Base-by-base conservation (phyloP, 164 flowering plant species). In the Macadamia integrifolia region DNA sequence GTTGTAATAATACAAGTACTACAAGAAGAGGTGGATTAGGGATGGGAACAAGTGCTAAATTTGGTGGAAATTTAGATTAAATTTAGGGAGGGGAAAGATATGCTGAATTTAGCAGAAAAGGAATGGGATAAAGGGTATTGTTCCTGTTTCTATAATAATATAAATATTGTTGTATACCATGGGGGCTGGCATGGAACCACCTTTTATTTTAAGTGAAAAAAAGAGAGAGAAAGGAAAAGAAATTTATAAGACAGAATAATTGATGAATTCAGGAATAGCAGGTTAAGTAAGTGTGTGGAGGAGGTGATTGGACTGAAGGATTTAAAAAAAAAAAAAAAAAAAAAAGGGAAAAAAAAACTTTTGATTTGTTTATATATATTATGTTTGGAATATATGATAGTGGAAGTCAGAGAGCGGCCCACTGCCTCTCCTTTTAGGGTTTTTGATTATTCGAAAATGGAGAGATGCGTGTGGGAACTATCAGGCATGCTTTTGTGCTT, bases 31-130 rank as follows among this genome's bases (percentile, higher is more conserved):
- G 70, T 63, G 76, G 75, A 62, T 70, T 64, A 69, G 78, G 79
- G 71, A 66, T 77, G 68, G 85, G 87, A 83, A 85, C 89, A 85
- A 46, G 72, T 85, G 87, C 84, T 85, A 83, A 85, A 79, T 80
- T 80, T 62, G 75, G 89, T 81, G 57, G 70, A 70, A 69, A 49
- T 29, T 73, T 28, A 42, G 55, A 71, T 53, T 63, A 18, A 35
- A 66, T 70, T 67, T 65, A 66, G 69, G 49, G 52, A 35, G 31
- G 23, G 23, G 23, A 23, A 23, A 13, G 46, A 50, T 63, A 60
- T 67, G 61, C 66, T 69, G 64, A 72, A 62, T 80, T 82, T 69
- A 73, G 85, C 74, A 49, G 77, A 69, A 46, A 46, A 72, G 7
- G 35, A 0, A 53, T 66, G 56, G 72, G 71, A 62, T 66, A 69